Conservation (phyloP, 176 grass and related monocot genomes). For the Oropetium thomaeum region DNA sequence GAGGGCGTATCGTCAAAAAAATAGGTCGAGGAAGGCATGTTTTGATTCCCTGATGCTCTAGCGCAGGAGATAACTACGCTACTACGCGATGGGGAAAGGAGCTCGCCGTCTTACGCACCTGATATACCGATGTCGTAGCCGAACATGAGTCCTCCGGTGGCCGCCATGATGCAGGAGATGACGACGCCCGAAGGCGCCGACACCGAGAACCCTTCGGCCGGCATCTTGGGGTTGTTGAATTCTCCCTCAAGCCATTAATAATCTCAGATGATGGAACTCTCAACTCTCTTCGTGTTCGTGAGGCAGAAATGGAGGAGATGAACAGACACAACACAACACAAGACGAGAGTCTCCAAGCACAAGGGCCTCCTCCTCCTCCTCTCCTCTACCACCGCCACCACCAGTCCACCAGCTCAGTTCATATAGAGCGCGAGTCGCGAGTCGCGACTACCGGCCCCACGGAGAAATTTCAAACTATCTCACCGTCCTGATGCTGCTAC, state of each 20-base stretch:
- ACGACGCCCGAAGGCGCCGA: slow-evolving; percentile 53
- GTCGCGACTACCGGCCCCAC: neutral
- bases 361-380: too few species aligned
- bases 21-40: neutral
- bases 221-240: too few species aligned
- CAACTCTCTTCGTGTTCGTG: too few species aligned
- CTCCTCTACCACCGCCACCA: too few species aligned
- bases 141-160: slow-evolving; percentile 92
- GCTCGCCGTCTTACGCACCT: slow-evolving; percentile 47
- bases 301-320: neutral
- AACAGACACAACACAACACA: too few species aligned
- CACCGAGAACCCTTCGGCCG: slow-evolving; percentile 76
- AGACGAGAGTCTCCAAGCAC: too few species aligned
- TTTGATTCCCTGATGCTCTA: neutral
- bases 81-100: neutral
- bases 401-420: too few species aligned
- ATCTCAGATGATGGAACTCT: neutral
- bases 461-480: slow-evolving; percentile 38
- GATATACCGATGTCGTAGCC: slow-evolving; percentile 93
- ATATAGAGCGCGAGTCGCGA: slow-evolving; percentile 28
- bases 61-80: neutral
- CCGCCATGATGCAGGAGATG: slow-evolving; percentile 93
- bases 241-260: neutral
- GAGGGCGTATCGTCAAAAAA: neutral
- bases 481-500: neutral